phyloP scores from a whole-genome alignment of 768 basidiomycete genomes.

The Agaricus blazei region DNA sequence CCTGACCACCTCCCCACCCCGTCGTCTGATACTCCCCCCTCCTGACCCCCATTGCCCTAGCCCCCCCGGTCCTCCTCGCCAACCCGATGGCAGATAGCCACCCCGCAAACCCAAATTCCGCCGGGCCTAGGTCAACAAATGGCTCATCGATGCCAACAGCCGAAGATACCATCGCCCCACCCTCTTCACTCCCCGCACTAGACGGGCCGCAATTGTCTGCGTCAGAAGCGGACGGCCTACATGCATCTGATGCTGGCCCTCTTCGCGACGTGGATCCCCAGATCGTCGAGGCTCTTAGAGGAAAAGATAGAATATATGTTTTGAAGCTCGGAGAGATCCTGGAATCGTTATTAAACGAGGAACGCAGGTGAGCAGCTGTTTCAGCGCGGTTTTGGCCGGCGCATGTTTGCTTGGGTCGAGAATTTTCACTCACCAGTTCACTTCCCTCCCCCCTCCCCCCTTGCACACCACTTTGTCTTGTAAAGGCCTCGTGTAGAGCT shows the following conservation, averaged over 20 bases:
- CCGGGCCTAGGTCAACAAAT: background rate
- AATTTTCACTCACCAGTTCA: background rate
- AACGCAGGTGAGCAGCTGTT: constrained; percentile 53
- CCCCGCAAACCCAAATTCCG: constrained; percentile 6
- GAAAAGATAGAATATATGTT: constrained; percentile 86
- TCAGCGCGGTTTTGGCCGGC: constrained; percentile 7
- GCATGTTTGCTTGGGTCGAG: background rate
- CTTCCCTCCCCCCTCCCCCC: constrained; percentile 4
- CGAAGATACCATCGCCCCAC: constrained; percentile 8
- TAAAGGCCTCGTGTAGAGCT: constrained; percentile 61
- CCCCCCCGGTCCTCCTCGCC: background rate
- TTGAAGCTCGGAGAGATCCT: constrained; percentile 85
- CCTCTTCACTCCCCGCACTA: background rate
- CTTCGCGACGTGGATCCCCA: constrained; percentile 61
- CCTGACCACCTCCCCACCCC: background rate
- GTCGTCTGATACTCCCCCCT: constrained; percentile 1
- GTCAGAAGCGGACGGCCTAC: constrained; percentile 4
- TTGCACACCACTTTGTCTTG: background rate
- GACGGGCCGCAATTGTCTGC: background rate
- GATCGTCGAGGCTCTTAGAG: constrained; percentile 80
- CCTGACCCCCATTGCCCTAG: background rate
- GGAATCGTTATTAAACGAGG: constrained; percentile 66
- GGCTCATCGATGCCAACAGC: background rate
- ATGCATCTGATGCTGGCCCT: background rate
- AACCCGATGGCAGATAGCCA: constrained; percentile 13